Percentiles rank a stretch among this genome's conserved stretches.
phyloP scores from a whole-genome alignment of 495 filamentous ascomycete species.

The Neurospora sp. region DNA sequence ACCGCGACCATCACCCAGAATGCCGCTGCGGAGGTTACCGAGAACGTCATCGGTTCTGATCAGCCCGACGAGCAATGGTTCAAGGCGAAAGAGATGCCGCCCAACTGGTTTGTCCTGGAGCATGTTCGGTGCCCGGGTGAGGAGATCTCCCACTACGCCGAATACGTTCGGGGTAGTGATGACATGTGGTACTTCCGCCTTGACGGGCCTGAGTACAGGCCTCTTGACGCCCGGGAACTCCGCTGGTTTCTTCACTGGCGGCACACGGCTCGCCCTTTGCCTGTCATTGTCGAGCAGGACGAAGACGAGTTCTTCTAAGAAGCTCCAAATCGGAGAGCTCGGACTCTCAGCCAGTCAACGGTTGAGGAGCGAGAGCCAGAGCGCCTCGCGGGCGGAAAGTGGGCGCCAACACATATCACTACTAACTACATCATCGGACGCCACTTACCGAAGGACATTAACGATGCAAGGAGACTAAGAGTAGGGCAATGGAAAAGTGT shows the following conservation, averaged over 20 bases:
- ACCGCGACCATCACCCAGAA: rapidly evolving
- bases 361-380: too few species aligned
- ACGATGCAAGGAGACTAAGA: too few species aligned
- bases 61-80: not conserved
- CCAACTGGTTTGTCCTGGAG: not conserved
- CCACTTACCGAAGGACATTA: too few species aligned
- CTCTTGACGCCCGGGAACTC: not conserved
- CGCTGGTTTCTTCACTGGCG: not conserved
- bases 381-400: too few species aligned
- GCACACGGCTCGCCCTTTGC: not conserved
- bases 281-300: not conserved
- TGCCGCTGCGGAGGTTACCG: not conserved
- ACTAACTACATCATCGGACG: too few species aligned
- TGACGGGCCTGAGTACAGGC: not conserved
- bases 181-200: not conserved
- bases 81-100: not conserved
- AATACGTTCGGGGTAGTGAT: not conserved
- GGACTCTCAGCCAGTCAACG: too few species aligned
- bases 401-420: too few species aligned
- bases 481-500: too few species aligned
- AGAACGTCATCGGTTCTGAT: not conserved
- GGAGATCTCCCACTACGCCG: not conserved
- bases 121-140: not conserved
- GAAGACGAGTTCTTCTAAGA: not conserved
- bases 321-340: too few species aligned